Evolutionary conservation across 352 stramenopile genomes (phyloP), one percentile per base, ranked within the genome.

Genomic region (Phytophthora hibernalis): DNA sequence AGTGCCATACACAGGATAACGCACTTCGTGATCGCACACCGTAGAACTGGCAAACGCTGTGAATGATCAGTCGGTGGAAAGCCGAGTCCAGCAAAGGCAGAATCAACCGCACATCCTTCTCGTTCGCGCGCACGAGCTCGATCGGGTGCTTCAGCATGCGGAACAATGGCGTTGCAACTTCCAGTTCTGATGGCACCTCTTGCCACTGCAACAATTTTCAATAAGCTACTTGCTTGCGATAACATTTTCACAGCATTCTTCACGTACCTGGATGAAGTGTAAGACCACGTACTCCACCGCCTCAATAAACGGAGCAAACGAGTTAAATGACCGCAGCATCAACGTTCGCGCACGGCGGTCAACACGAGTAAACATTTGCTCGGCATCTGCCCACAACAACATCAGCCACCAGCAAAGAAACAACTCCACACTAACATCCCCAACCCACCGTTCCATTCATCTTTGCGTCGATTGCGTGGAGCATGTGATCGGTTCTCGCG

Each of bases 1-100:
- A 1, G 42, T 2, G 21, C 42, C 5, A 49, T 28, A 52, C n/a
- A n/a, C 6, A 15, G 2, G 10, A 30, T 22, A 48, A 82, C 84
- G 52, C 70, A 96, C 87, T 96, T 66, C 84, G 82, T 33, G 89
- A 95, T 45, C 83, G 83, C 45, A 97, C 70, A 48, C 85, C 83
- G 37, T 95, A 95, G 61, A 96, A 97, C 68, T 97, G 89, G 75
- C 89, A 97, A 9, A 94, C 76, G 18, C 80, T 92, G 79, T 97
- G 89, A 50, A 97, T 77, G 37, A 97, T 86, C 40, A 97, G 69
- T 22, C 89, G 89, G 59, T 97, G 89, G 61, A 96, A 97, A 4
- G 89, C 82, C 45, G 87, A 96, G 57, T 95, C 85, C 24, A 82
- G 54, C 8, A 97, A 77, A 13, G 89, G 87, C 18, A 97, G 64